A percentile compares a stretch with the other conserved stretches of the same genome.
phyloP scores from a whole-genome alignment of 106 monocot species.

The Narthecium ossifragum region DNA sequence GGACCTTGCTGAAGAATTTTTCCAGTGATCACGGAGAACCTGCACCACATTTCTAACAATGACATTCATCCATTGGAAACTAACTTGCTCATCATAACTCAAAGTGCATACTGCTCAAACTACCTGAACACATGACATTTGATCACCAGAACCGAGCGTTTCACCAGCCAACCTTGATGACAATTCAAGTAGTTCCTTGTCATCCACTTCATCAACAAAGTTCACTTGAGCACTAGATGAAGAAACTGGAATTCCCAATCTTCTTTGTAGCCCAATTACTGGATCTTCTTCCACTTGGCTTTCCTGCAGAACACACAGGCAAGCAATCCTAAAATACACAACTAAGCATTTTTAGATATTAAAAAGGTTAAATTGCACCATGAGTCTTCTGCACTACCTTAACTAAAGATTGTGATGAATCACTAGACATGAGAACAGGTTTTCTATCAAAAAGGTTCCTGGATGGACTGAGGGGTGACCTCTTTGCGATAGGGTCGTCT shows the following conservation, averaged over 20 bases:
- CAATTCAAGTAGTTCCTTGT: slow-evolving; percentile 70
- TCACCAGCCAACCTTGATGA: slow-evolving; percentile 56
- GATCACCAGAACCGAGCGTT: slow-evolving; percentile 36
- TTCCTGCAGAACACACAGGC: slow-evolving; percentile 20
- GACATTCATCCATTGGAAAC: neutral
- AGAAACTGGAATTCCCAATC: slow-evolving; percentile 54
- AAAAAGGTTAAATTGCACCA: too few species aligned
- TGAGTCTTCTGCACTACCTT: slow-evolving; percentile 46
- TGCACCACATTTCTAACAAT: slow-evolving; percentile 18
- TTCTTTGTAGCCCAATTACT: slow-evolving; percentile 52
- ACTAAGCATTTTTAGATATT: neutral
- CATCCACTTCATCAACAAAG: slow-evolving; percentile 50
- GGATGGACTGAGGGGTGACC: slow-evolving; percentile 22
- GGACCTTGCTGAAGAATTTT: slow-evolving; percentile 45
- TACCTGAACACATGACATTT: slow-evolving; percentile 53
- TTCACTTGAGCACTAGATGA: slow-evolving; percentile 18
- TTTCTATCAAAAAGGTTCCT: slow-evolving; percentile 28
- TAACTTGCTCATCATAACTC: too few species aligned
- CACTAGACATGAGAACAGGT: slow-evolving; percentile 11
- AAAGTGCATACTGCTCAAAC: too few species aligned
- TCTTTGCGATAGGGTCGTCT: slow-evolving; percentile 93
- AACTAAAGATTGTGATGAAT: slow-evolving; percentile 13
- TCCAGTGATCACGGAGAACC: slow-evolving; percentile 82
- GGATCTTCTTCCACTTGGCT: slow-evolving; percentile 28
- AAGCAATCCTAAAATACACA: neutral